Conservation (phyloP, 2,329 filamentous ascomycete species). For the Hyphodiscus sp. region DNA sequence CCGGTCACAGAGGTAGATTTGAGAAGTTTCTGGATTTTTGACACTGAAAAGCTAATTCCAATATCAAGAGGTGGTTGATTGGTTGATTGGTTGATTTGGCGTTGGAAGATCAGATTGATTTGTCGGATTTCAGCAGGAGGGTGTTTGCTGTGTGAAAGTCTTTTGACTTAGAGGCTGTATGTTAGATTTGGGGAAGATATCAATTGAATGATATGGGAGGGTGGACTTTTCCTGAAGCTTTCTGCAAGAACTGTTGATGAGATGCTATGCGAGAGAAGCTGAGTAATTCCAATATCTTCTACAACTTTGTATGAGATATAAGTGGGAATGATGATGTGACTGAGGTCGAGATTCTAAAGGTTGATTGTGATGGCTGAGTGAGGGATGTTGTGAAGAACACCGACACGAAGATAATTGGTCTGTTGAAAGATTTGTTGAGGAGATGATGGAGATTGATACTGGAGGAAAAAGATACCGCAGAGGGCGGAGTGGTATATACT, state of each 20-base stretch:
- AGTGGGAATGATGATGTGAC: background rate
- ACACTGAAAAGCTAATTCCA: background rate
- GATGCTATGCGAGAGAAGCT: background rate
- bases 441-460: background rate
- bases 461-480: background rate
- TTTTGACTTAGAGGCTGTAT: background rate
- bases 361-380: background rate
- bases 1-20: background rate
- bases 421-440: background rate
- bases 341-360: background rate
- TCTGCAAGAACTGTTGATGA: background rate
- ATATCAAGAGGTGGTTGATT: background rate
- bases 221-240: background rate
- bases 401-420: background rate
- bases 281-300: background rate
- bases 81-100: background rate
- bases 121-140: background rate
- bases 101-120: background rate
- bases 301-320: background rate
- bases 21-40: background rate
- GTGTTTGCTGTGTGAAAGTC: background rate
- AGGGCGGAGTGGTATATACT: background rate
- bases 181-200: background rate
- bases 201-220: background rate
- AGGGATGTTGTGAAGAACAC: background rate